Conservation (phyloP, 306 rosid species). For the Cicer arietinum region DNA sequence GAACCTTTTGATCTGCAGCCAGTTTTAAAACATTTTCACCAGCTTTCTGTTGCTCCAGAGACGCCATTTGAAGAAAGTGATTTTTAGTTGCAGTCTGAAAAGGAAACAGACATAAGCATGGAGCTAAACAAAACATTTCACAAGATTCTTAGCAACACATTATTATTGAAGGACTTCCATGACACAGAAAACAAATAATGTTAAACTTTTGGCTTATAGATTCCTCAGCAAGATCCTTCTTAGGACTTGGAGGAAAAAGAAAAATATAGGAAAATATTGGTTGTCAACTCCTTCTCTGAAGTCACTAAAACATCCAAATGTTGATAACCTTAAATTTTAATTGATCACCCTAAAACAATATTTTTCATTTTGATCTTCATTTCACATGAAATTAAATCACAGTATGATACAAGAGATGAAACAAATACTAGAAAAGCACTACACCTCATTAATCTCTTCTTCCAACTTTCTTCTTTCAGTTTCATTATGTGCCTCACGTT, state of each 20-base stretch:
- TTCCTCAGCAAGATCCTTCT: slow-evolving; percentile 31
- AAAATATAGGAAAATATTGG: background rate
- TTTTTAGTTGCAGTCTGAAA: slow-evolving; percentile 69
- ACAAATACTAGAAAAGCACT: slow-evolving; percentile 40
- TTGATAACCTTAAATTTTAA: background rate
- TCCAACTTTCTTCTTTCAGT: slow-evolving; percentile 78
- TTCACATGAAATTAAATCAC: slow-evolving; percentile 31
- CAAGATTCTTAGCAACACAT: slow-evolving; percentile 27
- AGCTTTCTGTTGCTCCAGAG: slow-evolving; percentile 79
- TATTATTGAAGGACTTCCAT: slow-evolving; percentile 13
- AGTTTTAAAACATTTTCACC: slow-evolving; percentile 78
- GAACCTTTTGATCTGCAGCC: slow-evolving; percentile 96
- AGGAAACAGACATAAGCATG: slow-evolving; percentile 39
- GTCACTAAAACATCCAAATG: slow-evolving; percentile 12
- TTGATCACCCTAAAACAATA: background rate
- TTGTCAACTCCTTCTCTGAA: slow-evolving; percentile 24
- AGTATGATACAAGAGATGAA: slow-evolving; percentile 42
- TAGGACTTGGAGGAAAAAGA: background rate
- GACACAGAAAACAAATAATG: slow-evolving; percentile 36
- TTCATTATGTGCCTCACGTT: slow-evolving; percentile 84
- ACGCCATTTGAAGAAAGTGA: slow-evolving; percentile 83
- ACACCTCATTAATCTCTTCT: slow-evolving; percentile 84
- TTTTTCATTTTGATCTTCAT: slow-evolving; percentile 32
- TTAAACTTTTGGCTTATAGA: slow-evolving; percentile 5
- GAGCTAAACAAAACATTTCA: slow-evolving; percentile 41